These are phyloP conservation scores for Carallia brachiata DNA, from an alignment of 345 rosid species.

Conservation along the genomic window DNA sequence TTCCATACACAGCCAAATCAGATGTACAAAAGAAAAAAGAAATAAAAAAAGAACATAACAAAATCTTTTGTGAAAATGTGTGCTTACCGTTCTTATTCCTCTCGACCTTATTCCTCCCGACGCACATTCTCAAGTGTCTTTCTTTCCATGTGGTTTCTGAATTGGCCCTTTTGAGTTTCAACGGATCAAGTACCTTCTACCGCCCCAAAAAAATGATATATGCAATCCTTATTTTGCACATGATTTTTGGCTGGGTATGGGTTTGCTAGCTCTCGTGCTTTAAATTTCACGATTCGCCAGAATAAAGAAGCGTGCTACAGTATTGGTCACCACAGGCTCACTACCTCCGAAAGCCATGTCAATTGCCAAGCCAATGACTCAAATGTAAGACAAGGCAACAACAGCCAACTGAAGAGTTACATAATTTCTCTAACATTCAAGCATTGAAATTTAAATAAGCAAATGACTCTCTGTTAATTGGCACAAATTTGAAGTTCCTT, in stretches of 20 bases:
- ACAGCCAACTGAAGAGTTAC: not conserved
- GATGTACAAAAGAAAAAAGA: no score
- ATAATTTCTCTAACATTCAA: not conserved
- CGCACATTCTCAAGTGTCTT: not conserved
- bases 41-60: no score
- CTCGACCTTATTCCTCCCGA: not conserved
- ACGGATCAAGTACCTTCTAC: not conserved
- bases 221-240: conserved; percentile 20
- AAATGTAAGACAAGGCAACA: not conserved
- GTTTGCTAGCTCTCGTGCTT: no score
- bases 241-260: no score
- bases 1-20: no score
- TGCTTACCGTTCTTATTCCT: not conserved
- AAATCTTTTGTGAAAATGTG: not conserved
- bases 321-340: conserved; percentile 90
- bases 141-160: not conserved
- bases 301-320: conserved; percentile 33
- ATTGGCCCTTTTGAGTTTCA: not conserved
- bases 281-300: not conserved
- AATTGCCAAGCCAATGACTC: not conserved
- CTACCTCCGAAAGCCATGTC: conserved; percentile 56
- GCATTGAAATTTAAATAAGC: not conserved
- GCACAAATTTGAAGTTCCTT: no score
- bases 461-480: no score
- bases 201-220: conserved; percentile 28